Evolutionary conservation across 75 land plant genomes (phyloP).

Genomic region (Cunninghamia lanceolata): DNA sequence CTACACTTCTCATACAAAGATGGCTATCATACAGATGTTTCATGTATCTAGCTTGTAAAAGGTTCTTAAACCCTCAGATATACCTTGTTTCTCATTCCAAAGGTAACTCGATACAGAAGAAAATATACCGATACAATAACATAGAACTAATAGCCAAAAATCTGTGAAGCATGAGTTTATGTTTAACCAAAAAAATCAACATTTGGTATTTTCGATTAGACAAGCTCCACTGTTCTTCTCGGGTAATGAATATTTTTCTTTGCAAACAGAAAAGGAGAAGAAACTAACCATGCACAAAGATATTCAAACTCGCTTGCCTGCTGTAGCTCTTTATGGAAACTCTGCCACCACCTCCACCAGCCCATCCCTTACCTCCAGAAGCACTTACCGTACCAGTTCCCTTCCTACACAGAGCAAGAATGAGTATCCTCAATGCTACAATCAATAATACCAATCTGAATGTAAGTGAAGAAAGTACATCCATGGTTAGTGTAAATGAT

Average conservation of each 20-base stretch:
- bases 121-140: not conserved
- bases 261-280: slow-evolving; percentile 5
- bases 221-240: not conserved
- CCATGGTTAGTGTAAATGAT: not conserved
- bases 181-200: not conserved
- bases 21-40: not conserved
- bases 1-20: not conserved
- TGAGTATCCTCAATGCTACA: not conserved
- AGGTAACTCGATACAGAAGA: no score
- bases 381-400: slow-evolving; percentile 89
- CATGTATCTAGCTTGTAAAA: no score
- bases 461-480: not conserved
- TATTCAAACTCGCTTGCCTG: slow-evolving; percentile 71
- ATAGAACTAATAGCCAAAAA: not conserved
- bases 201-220: not conserved
- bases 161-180: not conserved
- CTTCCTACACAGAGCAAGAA: slow-evolving; percentile 43
- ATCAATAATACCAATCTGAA: not conserved
- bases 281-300: slow-evolving; percentile 76
- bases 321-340: slow-evolving; percentile 69
- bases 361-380: slow-evolving; percentile 82
- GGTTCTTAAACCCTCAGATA: no score
- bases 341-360: slow-evolving; percentile 96
- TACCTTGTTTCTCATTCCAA: no score
- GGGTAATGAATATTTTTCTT: not conserved